These are phyloP conservation scores for Ilex aquifolium DNA, from an alignment of 257 asterid genomes.

Conservation along the genomic window DNA sequence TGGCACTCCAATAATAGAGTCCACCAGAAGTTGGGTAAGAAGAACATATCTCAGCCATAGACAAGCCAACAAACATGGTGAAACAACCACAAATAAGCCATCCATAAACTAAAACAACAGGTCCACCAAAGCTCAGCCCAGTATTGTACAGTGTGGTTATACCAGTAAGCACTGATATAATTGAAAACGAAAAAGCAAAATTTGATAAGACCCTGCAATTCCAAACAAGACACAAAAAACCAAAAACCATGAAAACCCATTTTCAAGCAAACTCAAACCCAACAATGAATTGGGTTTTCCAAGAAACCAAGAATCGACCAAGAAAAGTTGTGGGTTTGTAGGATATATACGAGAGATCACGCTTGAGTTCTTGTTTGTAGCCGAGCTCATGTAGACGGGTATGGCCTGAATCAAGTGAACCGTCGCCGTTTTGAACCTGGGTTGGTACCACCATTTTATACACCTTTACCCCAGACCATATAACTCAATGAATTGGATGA, in stretches of 20 bases:
- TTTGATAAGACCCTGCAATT: constrained; percentile 70
- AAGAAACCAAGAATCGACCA: not conserved
- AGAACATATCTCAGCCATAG: constrained; percentile 98
- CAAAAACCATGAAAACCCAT: not conserved
- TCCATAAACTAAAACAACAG: constrained; percentile 75
- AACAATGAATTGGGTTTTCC: not conserved
- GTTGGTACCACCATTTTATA: constrained; percentile 26
- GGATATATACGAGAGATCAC: constrained; percentile 82
- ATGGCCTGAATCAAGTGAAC: constrained; percentile 64
- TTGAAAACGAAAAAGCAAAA: constrained; percentile 88
- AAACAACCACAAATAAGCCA: constrained; percentile 82
- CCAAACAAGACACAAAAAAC: not conserved
- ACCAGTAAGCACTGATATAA: constrained; percentile 91
- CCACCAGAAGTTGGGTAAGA: constrained; percentile 98
- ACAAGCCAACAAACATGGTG: constrained; percentile 74
- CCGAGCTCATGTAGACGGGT: constrained; percentile 86
- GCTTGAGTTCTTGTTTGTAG: constrained; percentile 97
- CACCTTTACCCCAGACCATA: constrained; percentile 34
- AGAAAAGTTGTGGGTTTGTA: not conserved
- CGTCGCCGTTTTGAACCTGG: constrained; percentile 21
- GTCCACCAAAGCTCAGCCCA: constrained; percentile 87
- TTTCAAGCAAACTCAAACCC: constrained; percentile 1
- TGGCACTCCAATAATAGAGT: constrained; percentile 97
- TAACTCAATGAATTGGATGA: not conserved
- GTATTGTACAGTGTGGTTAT: constrained; percentile 77